Percentiles rank a stretch among this genome's conserved stretches.
phyloP scores from a whole-genome alignment of 495 filamentous ascomycete species.

The Aspergillus kassunensis region DNA sequence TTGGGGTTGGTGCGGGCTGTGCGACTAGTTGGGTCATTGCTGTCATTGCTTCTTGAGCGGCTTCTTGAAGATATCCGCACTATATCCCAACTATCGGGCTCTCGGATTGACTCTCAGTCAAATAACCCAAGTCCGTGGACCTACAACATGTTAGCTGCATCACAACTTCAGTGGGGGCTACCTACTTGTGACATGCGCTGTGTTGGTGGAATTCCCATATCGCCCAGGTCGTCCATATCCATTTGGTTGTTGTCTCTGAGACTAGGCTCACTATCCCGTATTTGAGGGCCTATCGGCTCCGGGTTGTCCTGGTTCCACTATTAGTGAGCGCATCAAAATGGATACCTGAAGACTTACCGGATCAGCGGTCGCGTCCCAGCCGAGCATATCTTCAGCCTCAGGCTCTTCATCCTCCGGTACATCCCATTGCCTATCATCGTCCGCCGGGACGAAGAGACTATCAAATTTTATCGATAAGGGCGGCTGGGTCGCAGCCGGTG shows the following conservation, averaged over 20 bases:
- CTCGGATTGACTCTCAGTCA: slow-evolving; percentile 32
- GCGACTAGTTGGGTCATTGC: slow-evolving; percentile 80
- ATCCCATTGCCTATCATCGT: slow-evolving; percentile 77
- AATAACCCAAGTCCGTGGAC: slow-evolving; percentile 44
- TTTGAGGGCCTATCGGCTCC: slow-evolving; percentile 24
- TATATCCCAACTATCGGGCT: too few species aligned
- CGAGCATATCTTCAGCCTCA: slow-evolving; percentile 64
- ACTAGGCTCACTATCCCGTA: slow-evolving; percentile 19
- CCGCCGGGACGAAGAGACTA: slow-evolving; percentile 72
- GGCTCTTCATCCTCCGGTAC: slow-evolving; percentile 66
- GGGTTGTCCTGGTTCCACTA: slow-evolving; percentile 23
- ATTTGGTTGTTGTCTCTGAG: neutral
- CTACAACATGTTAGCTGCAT: slow-evolving; percentile 23
- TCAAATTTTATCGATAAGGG: slow-evolving; percentile 63
- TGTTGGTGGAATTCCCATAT: slow-evolving; percentile 46
- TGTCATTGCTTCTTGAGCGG: slow-evolving; percentile 45
- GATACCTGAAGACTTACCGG: slow-evolving; percentile 20
- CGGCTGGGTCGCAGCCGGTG: slow-evolving; percentile 43
- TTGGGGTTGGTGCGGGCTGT: slow-evolving; percentile 73
- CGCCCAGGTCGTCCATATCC: slow-evolving; percentile 23
- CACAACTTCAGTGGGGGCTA: neutral
- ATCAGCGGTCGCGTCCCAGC: slow-evolving; percentile 73
- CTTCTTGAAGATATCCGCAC: too few species aligned
- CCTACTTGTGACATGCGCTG: slow-evolving; percentile 49
- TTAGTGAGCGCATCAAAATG: slow-evolving; percentile 15